These are phyloP conservation scores for Coelastrella sp. DNA, from an alignment of 139 green algal species.

Conservation along the genomic window DNA sequence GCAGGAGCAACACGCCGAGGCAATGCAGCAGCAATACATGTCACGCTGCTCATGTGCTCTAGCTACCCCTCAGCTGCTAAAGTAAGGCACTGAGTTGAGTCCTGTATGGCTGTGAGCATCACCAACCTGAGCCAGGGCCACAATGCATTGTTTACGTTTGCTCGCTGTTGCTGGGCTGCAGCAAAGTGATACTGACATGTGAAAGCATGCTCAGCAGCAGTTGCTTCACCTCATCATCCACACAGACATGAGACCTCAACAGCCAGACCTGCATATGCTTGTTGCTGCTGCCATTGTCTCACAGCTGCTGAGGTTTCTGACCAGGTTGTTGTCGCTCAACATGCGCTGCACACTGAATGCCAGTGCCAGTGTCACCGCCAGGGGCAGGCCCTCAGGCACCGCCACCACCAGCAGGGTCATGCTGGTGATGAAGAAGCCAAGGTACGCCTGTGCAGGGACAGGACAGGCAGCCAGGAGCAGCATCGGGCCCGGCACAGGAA, in stretches of 20 bases:
- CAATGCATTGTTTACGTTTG: no score
- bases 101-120: no score
- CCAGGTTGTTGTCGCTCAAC: slow-evolving; percentile 73
- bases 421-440: slow-evolving; percentile 81
- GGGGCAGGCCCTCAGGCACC: slow-evolving; percentile 90
- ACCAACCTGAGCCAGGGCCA: no score
- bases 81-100: no score
- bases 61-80: no score
- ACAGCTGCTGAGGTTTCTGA: slow-evolving; percentile 83
- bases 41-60: not conserved
- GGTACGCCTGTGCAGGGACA: slow-evolving; percentile 62
- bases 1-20: not conserved
- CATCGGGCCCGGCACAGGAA: no score
- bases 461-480: not conserved
- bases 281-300: slow-evolving; percentile 94
- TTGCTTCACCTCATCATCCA: not conserved
- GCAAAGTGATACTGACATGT: not conserved
- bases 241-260: not conserved
- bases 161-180: not conserved
- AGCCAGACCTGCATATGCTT: slow-evolving; percentile 78
- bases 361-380: slow-evolving; percentile 90
- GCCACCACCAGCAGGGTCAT: slow-evolving; percentile 93
- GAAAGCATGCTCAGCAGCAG: not conserved
- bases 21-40: not conserved
- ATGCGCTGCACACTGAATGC: slow-evolving; percentile 84